Evolutionary conservation across 2,329 filamentous ascomycete genomes (phyloP), one percentile per base, ranked within the genome.

Genomic region (Exophiala calicioides): DNA sequence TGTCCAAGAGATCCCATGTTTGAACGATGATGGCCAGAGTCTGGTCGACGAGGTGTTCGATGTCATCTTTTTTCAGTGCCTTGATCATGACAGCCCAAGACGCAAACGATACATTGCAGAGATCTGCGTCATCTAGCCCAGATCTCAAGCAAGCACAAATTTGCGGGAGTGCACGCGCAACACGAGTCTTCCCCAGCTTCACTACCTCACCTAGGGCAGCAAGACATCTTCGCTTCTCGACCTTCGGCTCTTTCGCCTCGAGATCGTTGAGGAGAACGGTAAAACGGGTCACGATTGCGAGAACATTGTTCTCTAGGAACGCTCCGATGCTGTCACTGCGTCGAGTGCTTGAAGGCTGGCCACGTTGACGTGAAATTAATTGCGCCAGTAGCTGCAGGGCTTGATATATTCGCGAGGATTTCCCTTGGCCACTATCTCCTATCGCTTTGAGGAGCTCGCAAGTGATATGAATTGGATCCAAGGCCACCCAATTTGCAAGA

Each of bases 131-230:
- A 12, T 85, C 78, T 50, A 97, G 78, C 0, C 90, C 90, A 16
- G 89, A 90, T 53, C 95, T 82, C 9, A 98, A 74, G 62, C 88
- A 96, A n/a, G 91, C 90, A 56, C 89, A 89, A 45, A 97, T 91
- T 83, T 91, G 60, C 16, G 93, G 91, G 30, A 95, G 75, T 38
- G 88, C 93, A 58, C 85, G 82, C 51, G 82, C 84, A 23, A 90
- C 81, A 60, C 87, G 83, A 2, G 76, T 76, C 59, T 82, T 85
- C 33, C 88, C 86, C 37, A 94, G 74, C 43, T 75, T 81, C 38
- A 96, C 85, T 79, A 98, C 87, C 63, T 95, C 88, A 57, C 89
- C 86, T 62, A 98, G 85, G 4, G 88, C 90, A 54, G 81, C 80
- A 6, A 98, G 81, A 58, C 85, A 90, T 48, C 86, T 79, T 45